These are phyloP conservation scores for Cyanidioschyzon merolae DNA, from an alignment of 23 red algal genomes.

Conservation along the genomic window DNA sequence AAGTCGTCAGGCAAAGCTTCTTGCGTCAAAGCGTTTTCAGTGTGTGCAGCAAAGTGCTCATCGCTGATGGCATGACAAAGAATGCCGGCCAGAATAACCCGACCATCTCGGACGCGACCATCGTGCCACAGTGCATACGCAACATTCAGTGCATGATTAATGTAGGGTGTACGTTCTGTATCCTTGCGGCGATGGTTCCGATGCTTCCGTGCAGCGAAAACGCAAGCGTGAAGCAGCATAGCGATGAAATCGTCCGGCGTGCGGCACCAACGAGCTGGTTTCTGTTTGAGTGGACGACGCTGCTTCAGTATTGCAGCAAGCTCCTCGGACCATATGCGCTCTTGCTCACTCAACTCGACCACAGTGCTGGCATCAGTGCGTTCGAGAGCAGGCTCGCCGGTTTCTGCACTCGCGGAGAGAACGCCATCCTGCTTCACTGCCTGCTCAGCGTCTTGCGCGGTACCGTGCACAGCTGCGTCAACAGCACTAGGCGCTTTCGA, in stretches of 20 bases:
- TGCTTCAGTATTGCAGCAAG: neutral
- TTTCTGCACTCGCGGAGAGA: neutral
- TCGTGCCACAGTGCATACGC: constrained; percentile 28
- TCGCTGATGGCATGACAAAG: constrained; percentile 6
- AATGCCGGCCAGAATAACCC: constrained; percentile 12
- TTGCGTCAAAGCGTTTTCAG: too few relatives aligned
- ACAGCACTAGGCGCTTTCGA: neutral
- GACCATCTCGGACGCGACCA: neutral
- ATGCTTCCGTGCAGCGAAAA: constrained; percentile 47
- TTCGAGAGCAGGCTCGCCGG: neutral
- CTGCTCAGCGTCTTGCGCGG: neutral
- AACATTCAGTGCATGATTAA: constrained; percentile 63
- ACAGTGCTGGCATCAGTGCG: neutral
- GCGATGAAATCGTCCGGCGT: constrained; percentile 14
- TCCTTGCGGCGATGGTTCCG: constrained; percentile 50
- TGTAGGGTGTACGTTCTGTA: constrained; percentile 46
- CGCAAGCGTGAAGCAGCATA: constrained; percentile 24
- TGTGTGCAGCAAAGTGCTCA: too few relatives aligned
- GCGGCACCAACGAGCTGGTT: neutral
- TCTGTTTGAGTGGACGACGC: neutral
- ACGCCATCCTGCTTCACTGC: neutral
- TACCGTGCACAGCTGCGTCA: neutral
- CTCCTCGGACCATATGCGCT: constrained; percentile 9
- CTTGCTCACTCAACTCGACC: neutral
- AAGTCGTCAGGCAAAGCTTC: neutral